Conservation (phyloP, 148 eudicot species). For the Vaccinium vitisidaea region DNA sequence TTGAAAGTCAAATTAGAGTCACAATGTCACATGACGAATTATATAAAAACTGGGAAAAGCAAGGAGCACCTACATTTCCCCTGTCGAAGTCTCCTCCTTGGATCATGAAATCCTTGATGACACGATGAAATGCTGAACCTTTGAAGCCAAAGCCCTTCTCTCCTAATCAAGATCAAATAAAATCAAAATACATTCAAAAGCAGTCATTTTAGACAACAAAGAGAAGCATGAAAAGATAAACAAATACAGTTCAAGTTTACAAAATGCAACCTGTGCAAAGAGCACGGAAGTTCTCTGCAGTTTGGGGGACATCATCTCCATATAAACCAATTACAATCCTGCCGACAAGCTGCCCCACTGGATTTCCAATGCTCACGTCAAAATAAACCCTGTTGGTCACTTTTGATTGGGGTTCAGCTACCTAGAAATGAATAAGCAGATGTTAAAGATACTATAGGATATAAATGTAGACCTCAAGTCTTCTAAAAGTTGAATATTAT, state of each 20-base stretch:
- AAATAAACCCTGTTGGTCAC: slow-evolving; percentile 78
- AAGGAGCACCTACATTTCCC: slow-evolving; percentile 68
- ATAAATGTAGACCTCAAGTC: background rate
- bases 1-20: background rate
- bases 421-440: slow-evolving; percentile 31
- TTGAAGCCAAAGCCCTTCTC: slow-evolving; percentile 96
- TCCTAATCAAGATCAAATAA: slow-evolving; percentile 38
- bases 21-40: background rate
- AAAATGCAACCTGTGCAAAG: slow-evolving; percentile 81
- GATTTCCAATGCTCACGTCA: slow-evolving; percentile 88
- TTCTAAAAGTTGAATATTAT: background rate
- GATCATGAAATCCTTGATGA: slow-evolving; percentile 94
- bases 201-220: background rate
- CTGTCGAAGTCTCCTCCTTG: slow-evolving; percentile 99
- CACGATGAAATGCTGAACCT: slow-evolving; percentile 89
- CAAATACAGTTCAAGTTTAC: background rate
- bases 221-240: background rate
- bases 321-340: slow-evolving; percentile 89
- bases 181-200: slow-evolving; percentile 12
- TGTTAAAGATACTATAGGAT: background rate
- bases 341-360: slow-evolving; percentile 78
- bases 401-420: slow-evolving; percentile 60
- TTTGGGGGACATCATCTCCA: slow-evolving; percentile 92
- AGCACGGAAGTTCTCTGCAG: slow-evolving; percentile 91
- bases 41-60: background rate